Conservation (phyloP, 441 rosid genomes). For the Pelargonium fulgidum region DNA sequence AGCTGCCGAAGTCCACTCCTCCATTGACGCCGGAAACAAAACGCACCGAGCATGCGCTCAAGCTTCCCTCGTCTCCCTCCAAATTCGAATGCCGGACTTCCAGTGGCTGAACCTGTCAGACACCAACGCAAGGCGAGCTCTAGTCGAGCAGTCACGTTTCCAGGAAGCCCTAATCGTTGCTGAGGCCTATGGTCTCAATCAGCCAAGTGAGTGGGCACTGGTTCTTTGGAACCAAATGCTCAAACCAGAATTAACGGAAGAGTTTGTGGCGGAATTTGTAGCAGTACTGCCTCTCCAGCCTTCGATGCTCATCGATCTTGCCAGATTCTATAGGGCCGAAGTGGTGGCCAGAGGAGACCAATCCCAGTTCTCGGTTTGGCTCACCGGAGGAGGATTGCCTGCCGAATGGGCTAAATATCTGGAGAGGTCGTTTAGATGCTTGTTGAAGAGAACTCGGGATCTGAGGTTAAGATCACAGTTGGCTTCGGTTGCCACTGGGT, state of each 20-base stretch:
- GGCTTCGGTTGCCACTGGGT: conserved; percentile 79
- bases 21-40: conserved; percentile 93
- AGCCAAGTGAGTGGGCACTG: conserved; percentile 90
- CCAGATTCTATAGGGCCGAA: conserved; percentile 79
- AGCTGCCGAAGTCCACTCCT: conserved; percentile 90
- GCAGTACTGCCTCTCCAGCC: conserved; percentile 92
- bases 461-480: conserved; percentile 68
- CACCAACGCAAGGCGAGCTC: conserved; percentile 80
- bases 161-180: conserved; percentile 95
- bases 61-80: conserved; percentile 95
- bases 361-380: conserved; percentile 94
- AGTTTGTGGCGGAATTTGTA: conserved; percentile 86
- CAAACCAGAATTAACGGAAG: conserved; percentile 79
- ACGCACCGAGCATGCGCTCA: conserved; percentile 79
- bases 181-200: conserved; percentile 93
- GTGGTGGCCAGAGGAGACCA: conserved; percentile 94
- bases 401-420: conserved; percentile 96
- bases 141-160: conserved; percentile 89
- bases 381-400: conserved; percentile 85
- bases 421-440: conserved; percentile 83
- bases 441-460: conserved; percentile 83
- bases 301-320: conserved; percentile 81
- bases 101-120: conserved; percentile 81
- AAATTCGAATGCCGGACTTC: conserved; percentile 93
- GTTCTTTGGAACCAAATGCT: conserved; percentile 98